A percentile compares a stretch with the other conserved stretches of the same genome.
Conservation (phyloP, 768 basidiomycete genomes). For the Suillus tomentosus region DNA sequence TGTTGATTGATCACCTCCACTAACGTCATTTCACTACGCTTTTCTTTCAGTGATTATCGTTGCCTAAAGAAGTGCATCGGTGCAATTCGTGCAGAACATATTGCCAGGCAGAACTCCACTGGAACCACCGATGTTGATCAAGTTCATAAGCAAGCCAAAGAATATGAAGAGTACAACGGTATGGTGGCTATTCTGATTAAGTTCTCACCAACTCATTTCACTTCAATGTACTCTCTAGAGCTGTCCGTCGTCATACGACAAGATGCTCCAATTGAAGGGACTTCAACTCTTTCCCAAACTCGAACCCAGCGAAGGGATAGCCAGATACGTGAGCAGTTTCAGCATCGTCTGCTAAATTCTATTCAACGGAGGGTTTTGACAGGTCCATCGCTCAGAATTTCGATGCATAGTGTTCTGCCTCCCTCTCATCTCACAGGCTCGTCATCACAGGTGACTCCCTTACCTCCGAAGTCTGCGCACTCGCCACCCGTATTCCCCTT, state of each 20-base stretch:
- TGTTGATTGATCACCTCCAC: slow-evolving; percentile 4
- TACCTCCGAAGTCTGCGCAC: slow-evolving; percentile 12
- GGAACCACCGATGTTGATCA: slow-evolving; percentile 10
- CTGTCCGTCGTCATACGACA: background rate
- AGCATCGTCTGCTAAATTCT: too few relatives aligned
- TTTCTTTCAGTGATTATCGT: slow-evolving; percentile 60
- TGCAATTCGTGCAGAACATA: slow-evolving; percentile 47
- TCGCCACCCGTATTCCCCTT: slow-evolving; percentile 13
- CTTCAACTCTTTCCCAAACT: background rate
- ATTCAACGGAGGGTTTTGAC: background rate
- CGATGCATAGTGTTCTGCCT: slow-evolving; percentile 6
- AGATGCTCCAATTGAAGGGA: background rate
- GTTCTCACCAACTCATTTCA: background rate
- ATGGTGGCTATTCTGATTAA: background rate
- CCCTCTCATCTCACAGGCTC: slow-evolving; percentile 15
- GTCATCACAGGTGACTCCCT: slow-evolving; percentile 8
- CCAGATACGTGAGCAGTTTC: slow-evolving; percentile 17
- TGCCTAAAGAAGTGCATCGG: slow-evolving; percentile 68
- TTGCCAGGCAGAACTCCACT: slow-evolving; percentile 19
- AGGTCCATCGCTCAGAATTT: slow-evolving; percentile 20
- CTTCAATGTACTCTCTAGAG: background rate
- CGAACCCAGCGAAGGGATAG: slow-evolving; percentile 6
- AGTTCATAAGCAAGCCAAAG: slow-evolving; percentile 1
- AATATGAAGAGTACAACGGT: slow-evolving; percentile 10
- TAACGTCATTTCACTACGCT: background rate